Evolutionary conservation across 2,329 filamentous ascomycete genomes (phyloP), one percentile per base, ranked within the genome.

Genomic region (Emergomyces africanus): DNA sequence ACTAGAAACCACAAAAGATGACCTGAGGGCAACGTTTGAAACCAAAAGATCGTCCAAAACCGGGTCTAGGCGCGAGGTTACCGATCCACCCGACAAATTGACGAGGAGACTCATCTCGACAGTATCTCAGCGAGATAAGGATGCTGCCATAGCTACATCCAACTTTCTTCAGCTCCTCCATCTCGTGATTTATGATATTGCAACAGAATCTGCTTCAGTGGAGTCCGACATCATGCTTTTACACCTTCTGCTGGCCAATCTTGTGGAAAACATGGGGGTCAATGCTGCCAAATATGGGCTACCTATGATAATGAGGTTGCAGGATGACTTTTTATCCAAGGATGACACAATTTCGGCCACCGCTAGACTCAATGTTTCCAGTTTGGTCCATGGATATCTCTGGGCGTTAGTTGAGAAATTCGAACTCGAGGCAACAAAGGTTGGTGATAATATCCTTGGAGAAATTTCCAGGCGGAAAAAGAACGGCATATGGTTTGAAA

Each of bases 331-430:
- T 54, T 64, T 69, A 5, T 71, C 68, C 10, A 66, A 63, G 20
- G 64, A 68, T 8, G 62, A 63, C 18, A 51, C 71, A 33, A 63
- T 63, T 35, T 67, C 69, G 0, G 83, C 87, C 0, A 71, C 83
- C 48, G 81, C 86, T 35, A 94, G 92, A 69, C 82, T 95, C 44
- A 86, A 89, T 49, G 78, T 95, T 49, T 90, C 88, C 35, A 90
- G 88, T 68, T 76, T 97, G 59, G 89, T 92, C 56, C 89, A 95
- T 68, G 91, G 90, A 9, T 96, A 96, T 71, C 84, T 96, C 60
- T 92, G 88, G 86, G 82, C 83, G 0, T 70, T 96, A 61, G 84
- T 82, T 4, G 86, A 91, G 60, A 85, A 83, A 59, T 91, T 96
- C 62, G 82, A 88, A 51, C 86, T 95, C 62, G 86, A 91, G 58